These are phyloP conservation scores for Phialophora expanda DNA, from an alignment of 2,329 filamentous ascomycete species.

Conservation along the genomic window DNA sequence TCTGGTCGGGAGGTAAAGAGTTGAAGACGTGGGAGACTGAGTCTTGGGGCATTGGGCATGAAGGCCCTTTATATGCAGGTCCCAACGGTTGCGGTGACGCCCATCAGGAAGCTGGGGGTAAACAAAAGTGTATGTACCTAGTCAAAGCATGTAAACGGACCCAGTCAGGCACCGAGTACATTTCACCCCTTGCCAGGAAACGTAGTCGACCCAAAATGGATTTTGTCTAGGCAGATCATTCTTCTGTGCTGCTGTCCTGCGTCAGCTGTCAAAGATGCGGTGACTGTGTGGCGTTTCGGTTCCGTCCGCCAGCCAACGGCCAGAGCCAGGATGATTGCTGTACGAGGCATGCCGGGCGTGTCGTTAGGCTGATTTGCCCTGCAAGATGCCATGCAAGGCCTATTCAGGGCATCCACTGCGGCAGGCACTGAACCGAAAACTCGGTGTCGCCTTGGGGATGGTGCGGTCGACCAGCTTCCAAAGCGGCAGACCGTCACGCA, in stretches of 20 bases:
- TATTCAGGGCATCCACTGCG: conserved; percentile 5
- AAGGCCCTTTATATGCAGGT: conserved; percentile 28
- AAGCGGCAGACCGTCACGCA: neutral
- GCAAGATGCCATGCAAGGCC: conserved; percentile 29
- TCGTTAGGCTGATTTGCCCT: conserved; percentile 13
- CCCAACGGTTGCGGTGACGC: conserved; percentile 20
- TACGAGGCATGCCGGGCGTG: neutral
- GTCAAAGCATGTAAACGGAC: conserved; percentile 6
- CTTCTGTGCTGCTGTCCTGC: conserved; percentile 11
- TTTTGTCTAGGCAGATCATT: conserved; percentile 19
- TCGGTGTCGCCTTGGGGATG: conserved; percentile 28
- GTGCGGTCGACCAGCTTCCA: conserved; percentile 8
- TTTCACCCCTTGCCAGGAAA: conserved; percentile 6
- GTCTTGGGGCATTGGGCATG: neutral
- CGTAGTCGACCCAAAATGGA: conserved; percentile 12
- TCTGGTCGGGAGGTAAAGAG: neutral
- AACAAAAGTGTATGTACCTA: neutral
- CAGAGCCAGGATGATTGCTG: conserved; percentile 7
- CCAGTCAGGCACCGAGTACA: conserved; percentile 20
- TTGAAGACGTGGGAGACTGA: neutral
- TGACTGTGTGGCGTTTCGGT: conserved; percentile 32
- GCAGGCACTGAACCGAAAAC: conserved; percentile 24
- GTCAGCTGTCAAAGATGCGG: conserved; percentile 36
- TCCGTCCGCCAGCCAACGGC: conserved; percentile 10
- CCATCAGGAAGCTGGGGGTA: conserved; percentile 1